Evolutionary conservation across 2,329 filamentous ascomycete genomes (phyloP).

Genomic region (Monilinia fructigena): DNA sequence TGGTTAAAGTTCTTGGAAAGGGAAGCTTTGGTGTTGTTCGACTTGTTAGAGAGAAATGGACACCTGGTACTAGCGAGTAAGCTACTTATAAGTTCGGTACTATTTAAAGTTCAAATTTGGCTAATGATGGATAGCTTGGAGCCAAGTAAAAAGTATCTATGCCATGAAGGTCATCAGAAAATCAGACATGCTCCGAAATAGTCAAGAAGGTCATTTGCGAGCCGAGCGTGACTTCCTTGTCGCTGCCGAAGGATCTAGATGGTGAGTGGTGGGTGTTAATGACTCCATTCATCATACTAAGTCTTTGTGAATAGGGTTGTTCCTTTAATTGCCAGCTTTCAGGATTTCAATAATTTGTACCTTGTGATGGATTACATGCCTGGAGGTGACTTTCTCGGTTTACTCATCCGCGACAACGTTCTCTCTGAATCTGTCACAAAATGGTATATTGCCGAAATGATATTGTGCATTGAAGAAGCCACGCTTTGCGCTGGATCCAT

Average conservation of each 20-base stretch:
- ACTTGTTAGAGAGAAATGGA: conserved; percentile 68
- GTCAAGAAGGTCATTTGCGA: conserved; percentile 87
- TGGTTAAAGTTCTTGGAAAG: conserved; percentile 80
- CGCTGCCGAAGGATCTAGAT: conserved; percentile 79
- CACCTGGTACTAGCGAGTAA: conserved; percentile 28
- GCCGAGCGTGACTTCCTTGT: conserved; percentile 92
- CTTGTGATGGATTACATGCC: conserved; percentile 99
- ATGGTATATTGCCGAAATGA: conserved; percentile 95
- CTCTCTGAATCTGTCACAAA: conserved; percentile 74
- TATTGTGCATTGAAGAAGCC: conserved; percentile 92
- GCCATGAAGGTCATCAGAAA: conserved; percentile 98
- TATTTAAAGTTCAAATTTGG: background rate
- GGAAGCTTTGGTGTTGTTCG: conserved; percentile 93
- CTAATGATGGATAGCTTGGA: conserved; percentile 11
- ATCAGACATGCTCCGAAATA: conserved; percentile 84
- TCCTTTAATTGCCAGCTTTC: conserved; percentile 82
- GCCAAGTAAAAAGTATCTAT: conserved; percentile 61
- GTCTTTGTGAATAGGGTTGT: conserved; percentile 61
- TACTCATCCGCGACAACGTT: conserved; percentile 81
- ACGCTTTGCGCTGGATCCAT: conserved; percentile 86
- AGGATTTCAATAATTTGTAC: conserved; percentile 81
- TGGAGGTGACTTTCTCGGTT: conserved; percentile 86
- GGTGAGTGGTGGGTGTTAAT: conserved; percentile 47
- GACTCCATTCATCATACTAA: conserved; percentile 14
- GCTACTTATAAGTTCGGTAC: background rate